Evolutionary conservation across 2,329 filamentous ascomycete genomes (phyloP).

Genomic region (Clonostachys rhizophaga): DNA sequence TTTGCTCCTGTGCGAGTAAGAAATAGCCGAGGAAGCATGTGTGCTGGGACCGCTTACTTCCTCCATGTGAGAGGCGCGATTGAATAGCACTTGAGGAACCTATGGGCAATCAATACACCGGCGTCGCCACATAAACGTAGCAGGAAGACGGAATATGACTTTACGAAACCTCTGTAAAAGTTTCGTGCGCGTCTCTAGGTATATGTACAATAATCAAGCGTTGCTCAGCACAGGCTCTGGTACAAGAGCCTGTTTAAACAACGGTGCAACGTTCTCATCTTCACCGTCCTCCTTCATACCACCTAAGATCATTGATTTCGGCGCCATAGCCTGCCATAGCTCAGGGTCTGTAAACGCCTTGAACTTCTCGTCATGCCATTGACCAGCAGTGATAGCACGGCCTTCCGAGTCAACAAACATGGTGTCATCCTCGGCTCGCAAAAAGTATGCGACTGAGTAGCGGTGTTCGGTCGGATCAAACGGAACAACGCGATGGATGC

Average conservation of each 20-base stretch:
- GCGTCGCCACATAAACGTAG: too few relatives aligned
- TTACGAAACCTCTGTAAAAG: too few relatives aligned
- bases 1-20: too few relatives aligned
- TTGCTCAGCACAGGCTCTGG: neutral
- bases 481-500: slow-evolving; percentile 53
- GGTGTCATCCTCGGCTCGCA: slow-evolving; percentile 50
- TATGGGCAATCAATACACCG: too few relatives aligned
- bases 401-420: slow-evolving; percentile 52
- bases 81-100: too few relatives aligned
- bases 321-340: slow-evolving; percentile 39
- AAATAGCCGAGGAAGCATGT: too few relatives aligned
- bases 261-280: slow-evolving; percentile 7
- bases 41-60: too few relatives aligned
- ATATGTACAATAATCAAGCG: neutral
- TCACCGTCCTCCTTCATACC: slow-evolving; percentile 39
- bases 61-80: too few relatives aligned
- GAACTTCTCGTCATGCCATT: slow-evolving; percentile 53
- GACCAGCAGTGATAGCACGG: slow-evolving; percentile 43
- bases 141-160: too few relatives aligned
- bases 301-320: slow-evolving; percentile 41
- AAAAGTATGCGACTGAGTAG: slow-evolving; percentile 56
- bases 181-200: too few relatives aligned
- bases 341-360: slow-evolving; percentile 40
- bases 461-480: slow-evolving; percentile 46
- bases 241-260: neutral